Conservation (phyloP, 306 rosid genomes). For the Begonia peltatifolia region DNA sequence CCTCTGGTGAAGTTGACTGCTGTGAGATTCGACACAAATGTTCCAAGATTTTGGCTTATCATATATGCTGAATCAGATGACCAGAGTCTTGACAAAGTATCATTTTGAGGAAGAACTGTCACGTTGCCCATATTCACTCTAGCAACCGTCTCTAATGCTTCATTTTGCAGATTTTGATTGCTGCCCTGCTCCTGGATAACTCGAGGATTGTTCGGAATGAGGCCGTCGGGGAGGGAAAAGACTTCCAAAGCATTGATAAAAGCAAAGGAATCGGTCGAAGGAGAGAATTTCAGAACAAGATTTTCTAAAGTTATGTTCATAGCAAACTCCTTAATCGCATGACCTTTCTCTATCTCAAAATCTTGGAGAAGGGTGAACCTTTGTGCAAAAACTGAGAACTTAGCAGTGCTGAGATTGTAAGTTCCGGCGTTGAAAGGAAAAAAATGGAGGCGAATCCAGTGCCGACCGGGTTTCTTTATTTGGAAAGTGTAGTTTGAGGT, state of each 20-base stretch:
- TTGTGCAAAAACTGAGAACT: constrained; percentile 59
- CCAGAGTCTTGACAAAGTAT: constrained; percentile 47
- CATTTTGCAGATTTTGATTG: constrained; percentile 11
- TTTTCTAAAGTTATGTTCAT: constrained; percentile 23
- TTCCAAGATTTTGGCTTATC: constrained; percentile 6
- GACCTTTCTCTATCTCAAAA: constrained; percentile 13
- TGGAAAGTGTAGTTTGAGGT: constrained; percentile 38
- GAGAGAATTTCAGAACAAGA: constrained; percentile 38
- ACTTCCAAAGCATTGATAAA: constrained; percentile 59
- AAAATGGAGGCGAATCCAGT: constrained; percentile 60
- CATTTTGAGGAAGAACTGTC: constrained; percentile 25
- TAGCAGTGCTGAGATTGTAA: constrained; percentile 34
- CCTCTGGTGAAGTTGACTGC: constrained; percentile 20
- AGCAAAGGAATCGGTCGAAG: constrained; percentile 39
- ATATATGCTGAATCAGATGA: constrained; percentile 28
- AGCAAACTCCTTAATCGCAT: constrained; percentile 33
- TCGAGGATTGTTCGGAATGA: constrained; percentile 23
- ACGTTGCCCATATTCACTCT: constrained; percentile 62
- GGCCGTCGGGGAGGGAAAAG: constrained; percentile 32
- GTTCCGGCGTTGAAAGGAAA: constrained; percentile 23
- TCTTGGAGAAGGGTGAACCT: constrained; percentile 31
- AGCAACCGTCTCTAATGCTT: constrained; percentile 39
- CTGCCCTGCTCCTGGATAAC: constrained; percentile 3
- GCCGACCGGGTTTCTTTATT: constrained; percentile 31
- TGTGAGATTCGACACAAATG: constrained; percentile 18